Percentiles rank a stretch among this genome's conserved stretches.
These are phyloP conservation scores for Aspergillus hiratsukae DNA, from an alignment of 2,329 filamentous ascomycete species.

Conservation along the genomic window DNA sequence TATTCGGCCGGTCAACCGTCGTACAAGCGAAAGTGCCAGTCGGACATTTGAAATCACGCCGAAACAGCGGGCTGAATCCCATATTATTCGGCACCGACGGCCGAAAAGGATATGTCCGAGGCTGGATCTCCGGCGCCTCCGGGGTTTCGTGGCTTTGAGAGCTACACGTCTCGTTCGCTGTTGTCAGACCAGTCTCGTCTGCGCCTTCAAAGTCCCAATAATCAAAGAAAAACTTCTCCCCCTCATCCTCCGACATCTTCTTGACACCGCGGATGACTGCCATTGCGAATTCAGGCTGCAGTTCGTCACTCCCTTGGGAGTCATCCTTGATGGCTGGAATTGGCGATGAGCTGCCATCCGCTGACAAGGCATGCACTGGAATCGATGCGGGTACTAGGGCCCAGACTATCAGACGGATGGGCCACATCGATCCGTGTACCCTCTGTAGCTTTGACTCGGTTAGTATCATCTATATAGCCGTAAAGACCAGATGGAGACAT, in stretches of 20 bases:
- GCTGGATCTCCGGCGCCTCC: conserved; percentile 4
- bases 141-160: background rate
- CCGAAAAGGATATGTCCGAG: conserved; percentile 13
- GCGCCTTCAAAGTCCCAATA: conserved; percentile 40
- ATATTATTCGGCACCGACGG: background rate
- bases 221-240: conserved; percentile 46
- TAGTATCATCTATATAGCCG: background rate
- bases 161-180: background rate
- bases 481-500: background rate
- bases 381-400: background rate
- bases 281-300: background rate
- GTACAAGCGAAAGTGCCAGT: conserved; percentile 51
- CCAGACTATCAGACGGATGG: background rate
- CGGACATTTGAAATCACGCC: conserved; percentile 55
- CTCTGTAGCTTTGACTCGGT: background rate
- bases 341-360: background rate
- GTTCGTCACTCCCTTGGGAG: background rate
- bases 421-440: background rate
- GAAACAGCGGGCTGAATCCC: conserved; percentile 8
- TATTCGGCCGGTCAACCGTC: conserved; percentile 52
- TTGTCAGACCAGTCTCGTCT: conserved; percentile 7
- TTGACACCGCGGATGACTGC: conserved; percentile 25
- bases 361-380: background rate
- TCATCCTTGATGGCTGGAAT: background rate
- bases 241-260: conserved; percentile 45